Conservation (phyloP, 768 basidiomycete species). For the Boletus insuetus region DNA sequence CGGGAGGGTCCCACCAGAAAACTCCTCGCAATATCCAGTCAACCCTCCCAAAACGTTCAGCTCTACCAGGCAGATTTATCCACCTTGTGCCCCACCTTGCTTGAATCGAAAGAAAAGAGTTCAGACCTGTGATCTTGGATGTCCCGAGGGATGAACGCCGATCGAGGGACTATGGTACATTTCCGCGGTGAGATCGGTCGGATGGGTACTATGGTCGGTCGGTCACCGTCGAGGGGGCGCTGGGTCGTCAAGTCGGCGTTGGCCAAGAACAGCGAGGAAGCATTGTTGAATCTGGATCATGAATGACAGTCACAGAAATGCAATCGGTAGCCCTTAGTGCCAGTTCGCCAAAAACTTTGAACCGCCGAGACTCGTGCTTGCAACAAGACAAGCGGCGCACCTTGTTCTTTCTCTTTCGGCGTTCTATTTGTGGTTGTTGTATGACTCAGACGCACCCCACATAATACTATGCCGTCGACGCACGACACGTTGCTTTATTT, state of each 20-base stretch:
- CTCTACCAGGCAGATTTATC: too few species aligned
- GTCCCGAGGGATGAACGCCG: constrained; percentile 56
- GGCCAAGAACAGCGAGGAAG: constrained; percentile 62
- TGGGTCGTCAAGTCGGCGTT: constrained; percentile 70
- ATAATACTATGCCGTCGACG: too few species aligned
- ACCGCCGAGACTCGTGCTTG: constrained; percentile 21
- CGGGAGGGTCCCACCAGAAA: too few species aligned
- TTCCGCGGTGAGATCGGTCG: constrained; percentile 78
- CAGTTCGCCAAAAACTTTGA: constrained; percentile 67
- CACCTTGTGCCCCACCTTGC: constrained; percentile 50
- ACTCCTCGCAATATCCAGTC: too few species aligned
- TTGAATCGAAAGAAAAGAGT: constrained; percentile 46
- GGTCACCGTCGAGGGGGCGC: constrained; percentile 52
- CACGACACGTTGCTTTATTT: too few species aligned
- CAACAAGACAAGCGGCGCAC: too few species aligned
- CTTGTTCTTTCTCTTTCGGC: too few species aligned
- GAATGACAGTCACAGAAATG: constrained; percentile 79
- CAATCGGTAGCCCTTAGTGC: constrained; percentile 68
- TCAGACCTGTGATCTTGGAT: constrained; percentile 56
- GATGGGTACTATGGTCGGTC: constrained; percentile 41
- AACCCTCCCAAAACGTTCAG: constrained; percentile 40
- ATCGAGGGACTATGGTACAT: constrained; percentile 68
- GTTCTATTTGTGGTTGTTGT: too few species aligned
- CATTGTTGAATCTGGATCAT: constrained; percentile 48
- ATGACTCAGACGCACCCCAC: too few species aligned